Base-by-base conservation (phyloP, 345 rosid species). In the Murraya koenigii region DNA sequence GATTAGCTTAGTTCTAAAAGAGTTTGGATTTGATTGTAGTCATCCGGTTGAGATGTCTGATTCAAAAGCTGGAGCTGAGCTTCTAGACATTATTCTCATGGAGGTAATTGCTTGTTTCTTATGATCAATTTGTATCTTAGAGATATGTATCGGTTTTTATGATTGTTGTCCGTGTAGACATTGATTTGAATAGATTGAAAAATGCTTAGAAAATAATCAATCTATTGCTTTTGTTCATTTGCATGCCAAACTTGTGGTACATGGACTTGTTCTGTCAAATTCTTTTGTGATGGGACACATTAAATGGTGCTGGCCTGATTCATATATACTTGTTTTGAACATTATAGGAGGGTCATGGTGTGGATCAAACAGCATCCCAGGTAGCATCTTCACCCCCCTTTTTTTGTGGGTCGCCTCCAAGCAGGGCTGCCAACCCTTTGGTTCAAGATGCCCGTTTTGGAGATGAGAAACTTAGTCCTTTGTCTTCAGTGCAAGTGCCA, bases 371-470 rank as follows among this genome's bases (percentile, higher is more conserved):
- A 55, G 79, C 84, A 14, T 59, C 80, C 36, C 86, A 79, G 61
- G 86, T 83, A 64, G 86, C 90, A 38, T 87, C 89, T 3, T 83
- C 94, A 0, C 96, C 97, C 20, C 98, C 97, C 7, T 88, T 80
- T 87, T 94, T 88, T 72, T 72, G 80, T 14, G 99, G 99, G 70
- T 94, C 99, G 47, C 99, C 99, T 71, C 99, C 99, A 2, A 80
- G 88, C 54, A 88, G 99, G 84, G 95, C 93, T 36, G 86, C 81
- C 28, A 96, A 96, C 82, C 99, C 99, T 44, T 76, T 94, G 79
- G 87, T 84, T 8, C 91, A 84, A 76, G 99, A 96, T 88, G 94
- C 90, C 63, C 92, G 85, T 20, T 96, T 96, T 78, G 88, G 93
- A 74, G 95, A 89, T 13, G 97, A 90, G 65, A 90, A 87, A 75